Conservation (phyloP, 2,329 filamentous ascomycete species). For the Penicillium sp. region DNA sequence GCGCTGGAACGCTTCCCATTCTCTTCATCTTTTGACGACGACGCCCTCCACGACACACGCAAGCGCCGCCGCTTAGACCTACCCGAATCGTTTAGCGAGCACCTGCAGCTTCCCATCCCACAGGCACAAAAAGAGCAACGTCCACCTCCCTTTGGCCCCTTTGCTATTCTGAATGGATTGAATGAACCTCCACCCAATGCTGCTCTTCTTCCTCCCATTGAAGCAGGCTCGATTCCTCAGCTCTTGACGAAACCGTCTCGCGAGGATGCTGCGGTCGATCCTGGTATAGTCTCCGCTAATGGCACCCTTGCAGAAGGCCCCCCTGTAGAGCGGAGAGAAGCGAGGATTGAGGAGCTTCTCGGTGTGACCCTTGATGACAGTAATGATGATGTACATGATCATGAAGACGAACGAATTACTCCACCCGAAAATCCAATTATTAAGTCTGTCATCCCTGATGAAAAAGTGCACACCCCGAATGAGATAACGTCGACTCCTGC, state of each 20-base stretch:
- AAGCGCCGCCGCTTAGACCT: slow-evolving; percentile 47
- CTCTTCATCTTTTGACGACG: slow-evolving; percentile 40
- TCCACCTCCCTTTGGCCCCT: slow-evolving; percentile 44
- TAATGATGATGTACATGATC: slow-evolving; percentile 15
- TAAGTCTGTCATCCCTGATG: background rate
- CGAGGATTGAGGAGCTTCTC: slow-evolving; percentile 37
- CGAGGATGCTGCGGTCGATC: slow-evolving; percentile 25
- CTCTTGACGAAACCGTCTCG: slow-evolving; percentile 38
- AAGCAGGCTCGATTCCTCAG: slow-evolving; percentile 45
- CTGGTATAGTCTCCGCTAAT: slow-evolving; percentile 18
- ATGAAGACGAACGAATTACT: slow-evolving; percentile 13
- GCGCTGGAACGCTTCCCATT: slow-evolving; percentile 47
- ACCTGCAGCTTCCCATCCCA: slow-evolving; percentile 50
- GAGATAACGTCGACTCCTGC: slow-evolving; percentile 3
- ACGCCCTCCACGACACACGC: slow-evolving; percentile 33
- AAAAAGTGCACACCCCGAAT: slow-evolving; percentile 7
- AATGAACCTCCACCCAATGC: slow-evolving; percentile 65
- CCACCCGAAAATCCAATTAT: slow-evolving; percentile 1
- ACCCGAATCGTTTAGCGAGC: slow-evolving; percentile 43
- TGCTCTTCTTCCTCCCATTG: slow-evolving; percentile 61
- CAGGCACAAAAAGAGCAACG: slow-evolving; percentile 48
- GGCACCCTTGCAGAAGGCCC: slow-evolving; percentile 21
- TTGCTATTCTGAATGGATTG: slow-evolving; percentile 57
- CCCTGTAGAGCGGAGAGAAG: slow-evolving; percentile 32
- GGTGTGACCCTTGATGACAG: slow-evolving; percentile 26